phyloP scores from a whole-genome alignment of 257 asterid genomes.

The Primulina tabacum region DNA sequence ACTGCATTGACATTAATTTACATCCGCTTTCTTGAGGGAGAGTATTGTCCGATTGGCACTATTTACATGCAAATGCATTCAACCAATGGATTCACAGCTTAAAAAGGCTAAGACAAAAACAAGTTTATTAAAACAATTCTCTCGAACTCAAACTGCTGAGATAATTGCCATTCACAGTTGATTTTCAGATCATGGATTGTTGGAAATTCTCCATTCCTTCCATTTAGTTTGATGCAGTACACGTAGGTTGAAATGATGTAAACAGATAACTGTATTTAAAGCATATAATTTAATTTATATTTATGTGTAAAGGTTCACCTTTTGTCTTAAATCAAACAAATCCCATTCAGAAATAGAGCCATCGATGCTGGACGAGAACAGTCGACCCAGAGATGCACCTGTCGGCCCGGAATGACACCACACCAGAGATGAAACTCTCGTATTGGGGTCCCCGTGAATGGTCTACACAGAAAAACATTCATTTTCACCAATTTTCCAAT shows the following conservation, averaged over 20 bases:
- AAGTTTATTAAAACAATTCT: neutral
- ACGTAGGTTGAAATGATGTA: neutral
- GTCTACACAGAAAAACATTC: constrained; percentile 44
- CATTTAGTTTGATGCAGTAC: neutral
- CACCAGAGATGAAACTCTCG: constrained; percentile 78
- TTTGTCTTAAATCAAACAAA: constrained; percentile 65
- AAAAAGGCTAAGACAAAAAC: neutral
- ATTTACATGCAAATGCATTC: neutral
- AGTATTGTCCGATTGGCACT: neutral
- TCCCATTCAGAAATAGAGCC: constrained; percentile 95
- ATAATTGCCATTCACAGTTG: neutral
- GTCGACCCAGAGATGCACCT: constrained; percentile 47
- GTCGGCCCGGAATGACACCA: constrained; percentile 78
- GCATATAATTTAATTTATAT: neutral
- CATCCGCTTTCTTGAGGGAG: neutral
- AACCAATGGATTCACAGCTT: neutral
- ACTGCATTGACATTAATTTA: neutral
- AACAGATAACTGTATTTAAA: neutral
- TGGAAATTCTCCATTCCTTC: neutral
- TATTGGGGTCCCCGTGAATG: constrained; percentile 79
- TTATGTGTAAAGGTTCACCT: constrained; percentile 37
- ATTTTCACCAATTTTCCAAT: neutral
- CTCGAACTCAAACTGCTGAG: neutral
- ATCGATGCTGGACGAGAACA: constrained; percentile 82
- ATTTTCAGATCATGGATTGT: neutral